Evolutionary conservation across 495 filamentous ascomycete genomes (phyloP), one percentile per base, ranked within the genome.

Genomic region (Endocarpon pusillum): DNA sequence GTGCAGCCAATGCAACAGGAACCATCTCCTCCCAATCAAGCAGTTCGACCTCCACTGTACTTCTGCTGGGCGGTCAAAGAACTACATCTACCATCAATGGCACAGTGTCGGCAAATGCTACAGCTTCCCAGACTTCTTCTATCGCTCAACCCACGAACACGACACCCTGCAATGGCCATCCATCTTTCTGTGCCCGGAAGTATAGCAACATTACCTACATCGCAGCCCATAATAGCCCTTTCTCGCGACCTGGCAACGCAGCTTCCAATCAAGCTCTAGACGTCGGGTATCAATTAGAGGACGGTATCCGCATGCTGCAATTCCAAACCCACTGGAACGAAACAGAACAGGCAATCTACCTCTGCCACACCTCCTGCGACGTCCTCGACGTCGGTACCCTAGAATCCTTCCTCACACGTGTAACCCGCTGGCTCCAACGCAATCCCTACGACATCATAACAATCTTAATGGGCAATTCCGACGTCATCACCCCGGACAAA

Each of bases 361-460:
- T 67, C 40, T 81, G 76, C 54, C 80, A 91, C 51, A 83, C 80
- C 7, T 69, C 60, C 35, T 96, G 85, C 58, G 63, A 80, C 36
- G 52, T 92, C 11, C 64, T 92, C 17, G 71, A 93, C 44, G 75
- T 71, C 3, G 87, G 87, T 1, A 69, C 79, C 8, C 69, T 89
- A 16, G 69, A 80, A 35, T 61, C 66, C 20, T 89, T 84, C 56
- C 71, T 96, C 22, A 58, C 54, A 1, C 59, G 55, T 6, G 77
- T 96, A 16, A 62, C 61, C 33, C 44, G 54, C 29, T 96, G 87
- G 87, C 69, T 96, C 12, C 56, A 58, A 4, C 47, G 51, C 1
- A 73, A 96, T 44, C 84, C 82, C 0, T 89, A 82, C 51, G 85
- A 96, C 41, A 77, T 94, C 3, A 71, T 96, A n/a, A 93, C 85